Percentiles rank a stretch among this genome's conserved stretches.
These are phyloP conservation scores for Pythium phragmitis DNA, from an alignment of 352 stramenopile species.

Conservation along the genomic window DNA sequence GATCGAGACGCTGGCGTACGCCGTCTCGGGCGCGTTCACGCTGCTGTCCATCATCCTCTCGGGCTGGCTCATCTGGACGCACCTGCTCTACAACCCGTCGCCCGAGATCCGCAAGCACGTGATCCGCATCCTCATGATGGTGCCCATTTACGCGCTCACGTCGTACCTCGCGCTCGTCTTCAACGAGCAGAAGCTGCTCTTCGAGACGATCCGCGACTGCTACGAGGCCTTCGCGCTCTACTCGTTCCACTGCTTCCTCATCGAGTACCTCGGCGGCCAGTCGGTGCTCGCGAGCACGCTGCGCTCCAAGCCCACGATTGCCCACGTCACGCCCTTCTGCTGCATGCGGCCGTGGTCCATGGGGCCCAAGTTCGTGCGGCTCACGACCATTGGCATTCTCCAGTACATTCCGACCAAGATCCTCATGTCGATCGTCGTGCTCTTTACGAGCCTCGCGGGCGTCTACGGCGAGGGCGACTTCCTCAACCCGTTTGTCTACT, in stretches of 20 bases:
- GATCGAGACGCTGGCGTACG: conserved; percentile 85
- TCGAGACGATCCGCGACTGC: conserved; percentile 90
- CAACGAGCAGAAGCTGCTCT: conserved; percentile 88
- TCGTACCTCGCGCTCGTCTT: conserved; percentile 90
- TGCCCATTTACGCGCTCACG: conserved; percentile 91
- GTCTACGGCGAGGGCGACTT: conserved; percentile 91
- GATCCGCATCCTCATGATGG: conserved; percentile 93
- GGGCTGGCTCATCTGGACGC: conserved; percentile 88
- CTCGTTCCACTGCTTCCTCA: conserved; percentile 92
- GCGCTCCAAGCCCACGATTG: conserved; percentile 82
- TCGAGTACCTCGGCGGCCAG: conserved; percentile 86
- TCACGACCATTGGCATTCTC: conserved; percentile 91
- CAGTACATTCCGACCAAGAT: conserved; percentile 93
- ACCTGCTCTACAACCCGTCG: conserved; percentile 84
- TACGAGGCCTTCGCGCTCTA: conserved; percentile 95
- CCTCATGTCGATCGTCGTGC: conserved; percentile 83
- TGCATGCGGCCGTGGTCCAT: conserved; percentile 89
- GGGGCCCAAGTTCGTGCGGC: conserved; percentile 91
- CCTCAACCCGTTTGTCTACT: conserved; percentile 77
- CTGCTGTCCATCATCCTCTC: conserved; percentile 80
- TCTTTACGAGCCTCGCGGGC: conserved; percentile 80
- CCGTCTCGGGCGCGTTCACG: conserved; percentile 87
- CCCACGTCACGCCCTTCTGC: conserved; percentile 84
- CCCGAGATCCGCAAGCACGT: conserved; percentile 88
- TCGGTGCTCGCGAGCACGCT: conserved; percentile 80